Evolutionary conservation across 805 yeast genomes (phyloP).

Genomic region (Metschnikowia drakensbergensis): DNA sequence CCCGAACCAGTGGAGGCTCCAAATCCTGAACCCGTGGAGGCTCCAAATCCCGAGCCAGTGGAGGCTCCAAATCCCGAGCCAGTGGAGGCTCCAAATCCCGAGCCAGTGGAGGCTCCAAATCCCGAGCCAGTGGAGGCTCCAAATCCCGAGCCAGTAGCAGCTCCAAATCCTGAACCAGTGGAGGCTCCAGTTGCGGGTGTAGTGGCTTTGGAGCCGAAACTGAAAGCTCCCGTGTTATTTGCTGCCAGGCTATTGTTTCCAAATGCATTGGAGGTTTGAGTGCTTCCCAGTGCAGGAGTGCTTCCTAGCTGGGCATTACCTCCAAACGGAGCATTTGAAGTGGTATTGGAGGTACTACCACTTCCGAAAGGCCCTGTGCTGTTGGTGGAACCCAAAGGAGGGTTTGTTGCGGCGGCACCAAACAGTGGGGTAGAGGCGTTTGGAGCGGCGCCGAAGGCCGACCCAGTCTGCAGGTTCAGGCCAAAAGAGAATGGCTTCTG

Average conservation of each 20-base stretch:
- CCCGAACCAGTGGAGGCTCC: too few species aligned
- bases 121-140: too few species aligned
- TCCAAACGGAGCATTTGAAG: background rate
- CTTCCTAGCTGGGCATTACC: background rate
- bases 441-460: slow-evolving; percentile 7
- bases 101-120: too few species aligned
- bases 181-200: background rate
- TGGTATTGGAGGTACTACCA: too few species aligned
- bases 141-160: too few species aligned
- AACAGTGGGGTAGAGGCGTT: background rate
- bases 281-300: background rate
- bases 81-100: too few species aligned
- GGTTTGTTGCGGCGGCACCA: too few species aligned
- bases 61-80: too few species aligned
- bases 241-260: background rate
- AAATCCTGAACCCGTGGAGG: too few species aligned
- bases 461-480: background rate
- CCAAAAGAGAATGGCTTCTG: background rate
- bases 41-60: too few species aligned
- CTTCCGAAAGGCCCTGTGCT: too few species aligned
- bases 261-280: background rate
- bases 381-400: background rate
- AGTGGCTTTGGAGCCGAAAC: background rate
- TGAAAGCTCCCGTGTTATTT: background rate
- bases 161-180: background rate